Base-by-base conservation (phyloP, 139 green algal genomes). In the Chlamydomonas sphaeroides region DNA sequence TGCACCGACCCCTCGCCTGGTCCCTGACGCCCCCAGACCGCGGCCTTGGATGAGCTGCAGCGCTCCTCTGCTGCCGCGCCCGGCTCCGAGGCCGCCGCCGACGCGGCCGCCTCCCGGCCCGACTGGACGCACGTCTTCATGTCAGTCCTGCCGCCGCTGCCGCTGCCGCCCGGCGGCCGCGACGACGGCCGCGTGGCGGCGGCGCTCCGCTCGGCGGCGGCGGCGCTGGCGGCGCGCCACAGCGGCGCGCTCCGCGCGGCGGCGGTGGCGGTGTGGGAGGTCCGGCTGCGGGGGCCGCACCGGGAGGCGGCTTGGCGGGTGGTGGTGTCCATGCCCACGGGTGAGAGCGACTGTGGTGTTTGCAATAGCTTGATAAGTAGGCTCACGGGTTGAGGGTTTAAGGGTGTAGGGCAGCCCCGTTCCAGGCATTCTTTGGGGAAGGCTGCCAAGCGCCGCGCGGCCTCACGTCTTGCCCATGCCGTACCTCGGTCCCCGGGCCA, bases 71-170 rank as follows among this genome's bases (percentile, higher is more conserved):
- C 56, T 2, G 17, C 56, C 51, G 69, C 69, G 5, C 69, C 69
- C 69, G 65, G 32, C 36, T 11, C 65, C 45, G 45, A 14, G 11
- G 56, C 36, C 30, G 56, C 53, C 57, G 14, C 71, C 51, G 71
- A 59, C 28, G 69, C 67, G 35, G 67, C 80, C 21, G 71, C 80
- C 25, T 30, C 72, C 26, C 68, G 84, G 17, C 68, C 86, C 25
- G 95, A 98, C 88, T 98, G 96, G 96, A 89, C 92, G 41, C 95
- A 98, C 84, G 80, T 98, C 59, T 98, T 94, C 89, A 75, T 96
- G 20, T 80, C 78, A 0, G 87, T 89, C 30, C 75, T 91, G 56
- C 75, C 84, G 33, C 63, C 76, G 36, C 65, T 86, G 74, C 83
- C 76, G 48, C 61, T 88, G 69, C 65, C 85, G 62, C 61, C 59